A percentile compares a stretch with the other conserved stretches of the same genome.
Conservation (phyloP, 1,284 basidiomycete genomes). For the Fomitiporia mediterranea region DNA sequence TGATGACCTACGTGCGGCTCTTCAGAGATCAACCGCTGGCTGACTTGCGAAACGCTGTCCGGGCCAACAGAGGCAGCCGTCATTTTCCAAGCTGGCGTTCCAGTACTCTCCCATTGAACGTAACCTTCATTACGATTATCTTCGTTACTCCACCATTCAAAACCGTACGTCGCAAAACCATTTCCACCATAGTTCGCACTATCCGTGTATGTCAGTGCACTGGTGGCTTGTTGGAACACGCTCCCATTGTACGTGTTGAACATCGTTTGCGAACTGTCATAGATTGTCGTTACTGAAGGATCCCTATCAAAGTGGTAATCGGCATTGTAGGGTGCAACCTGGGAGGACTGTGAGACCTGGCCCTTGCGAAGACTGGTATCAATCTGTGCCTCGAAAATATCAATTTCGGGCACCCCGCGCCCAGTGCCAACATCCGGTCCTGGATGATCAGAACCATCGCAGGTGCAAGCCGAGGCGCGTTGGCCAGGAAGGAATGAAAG, state of each 20-base stretch:
- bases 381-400: slow-evolving; percentile 48
- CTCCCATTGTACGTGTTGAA: slow-evolving; percentile 45
- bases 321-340: slow-evolving; percentile 39
- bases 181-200: slow-evolving; percentile 30
- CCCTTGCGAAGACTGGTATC: slow-evolving; percentile 26
- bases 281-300: slow-evolving; percentile 29
- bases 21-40: slow-evolving; percentile 43
- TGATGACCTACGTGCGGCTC: slow-evolving; percentile 43
- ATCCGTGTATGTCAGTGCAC: slow-evolving; percentile 32
- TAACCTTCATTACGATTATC: slow-evolving; percentile 38
- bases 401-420: slow-evolving; percentile 50
- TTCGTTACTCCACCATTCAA: slow-evolving; percentile 38
- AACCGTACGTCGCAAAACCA: slow-evolving; percentile 31
- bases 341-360: slow-evolving; percentile 39
- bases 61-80: slow-evolving; percentile 35
- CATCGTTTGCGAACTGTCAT: slow-evolving; percentile 29
- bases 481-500: slow-evolving; percentile 43
- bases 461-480: slow-evolving; percentile 40
- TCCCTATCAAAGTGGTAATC: slow-evolving; percentile 34
- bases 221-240: slow-evolving; percentile 44
- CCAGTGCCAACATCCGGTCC: slow-evolving; percentile 43
- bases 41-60: slow-evolving; percentile 34
- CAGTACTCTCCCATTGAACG: slow-evolving; percentile 45
- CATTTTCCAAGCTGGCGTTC: slow-evolving; percentile 43
- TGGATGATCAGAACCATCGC: slow-evolving; percentile 46